Percentiles rank a stretch among this genome's conserved stretches.
Evolutionary conservation across 306 rosid species (phyloP).

Genomic region (Casuarina equisetifolia): DNA sequence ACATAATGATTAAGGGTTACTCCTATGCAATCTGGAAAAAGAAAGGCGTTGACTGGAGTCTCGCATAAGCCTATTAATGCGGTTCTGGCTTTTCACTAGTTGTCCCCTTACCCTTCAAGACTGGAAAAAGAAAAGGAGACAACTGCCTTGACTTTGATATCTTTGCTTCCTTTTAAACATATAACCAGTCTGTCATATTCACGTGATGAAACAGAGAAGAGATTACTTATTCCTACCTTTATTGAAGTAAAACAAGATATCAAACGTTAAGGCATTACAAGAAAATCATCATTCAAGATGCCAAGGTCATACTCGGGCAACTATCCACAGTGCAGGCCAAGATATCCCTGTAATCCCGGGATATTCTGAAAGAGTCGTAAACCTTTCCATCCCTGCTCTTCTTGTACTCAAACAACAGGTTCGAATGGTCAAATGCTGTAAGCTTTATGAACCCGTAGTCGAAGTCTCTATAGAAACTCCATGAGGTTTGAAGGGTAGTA

Average conservation of each 20-base stretch:
- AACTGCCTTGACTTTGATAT: too few species aligned
- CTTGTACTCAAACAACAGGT: conserved; percentile 89
- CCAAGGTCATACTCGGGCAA: conserved; percentile 63
- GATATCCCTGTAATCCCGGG: conserved; percentile 78
- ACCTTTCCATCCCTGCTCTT: conserved; percentile 87
- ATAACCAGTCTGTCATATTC: neutral
- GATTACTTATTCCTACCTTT: conserved; percentile 9
- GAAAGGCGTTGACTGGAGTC: too few species aligned
- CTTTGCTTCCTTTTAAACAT: neutral
- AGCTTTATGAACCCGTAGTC: conserved; percentile 89
- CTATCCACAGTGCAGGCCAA: conserved; percentile 74
- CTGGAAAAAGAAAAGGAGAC: too few species aligned
- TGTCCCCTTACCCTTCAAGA: too few species aligned
- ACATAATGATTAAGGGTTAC: too few species aligned
- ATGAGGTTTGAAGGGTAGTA: conserved; percentile 59
- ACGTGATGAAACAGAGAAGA: neutral
- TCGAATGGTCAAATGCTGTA: conserved; percentile 84
- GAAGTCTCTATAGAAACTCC: conserved; percentile 77
- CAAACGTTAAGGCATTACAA: neutral
- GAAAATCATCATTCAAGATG: conserved; percentile 44
- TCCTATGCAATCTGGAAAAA: too few species aligned
- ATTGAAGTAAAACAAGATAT: neutral
- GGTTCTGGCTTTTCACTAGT: too few species aligned
- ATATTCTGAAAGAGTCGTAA: conserved; percentile 76
- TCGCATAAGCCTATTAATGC: too few species aligned